phyloP scores from a whole-genome alignment of 495 filamentous ascomycete species.

The Talaromyces nanjingensis region DNA sequence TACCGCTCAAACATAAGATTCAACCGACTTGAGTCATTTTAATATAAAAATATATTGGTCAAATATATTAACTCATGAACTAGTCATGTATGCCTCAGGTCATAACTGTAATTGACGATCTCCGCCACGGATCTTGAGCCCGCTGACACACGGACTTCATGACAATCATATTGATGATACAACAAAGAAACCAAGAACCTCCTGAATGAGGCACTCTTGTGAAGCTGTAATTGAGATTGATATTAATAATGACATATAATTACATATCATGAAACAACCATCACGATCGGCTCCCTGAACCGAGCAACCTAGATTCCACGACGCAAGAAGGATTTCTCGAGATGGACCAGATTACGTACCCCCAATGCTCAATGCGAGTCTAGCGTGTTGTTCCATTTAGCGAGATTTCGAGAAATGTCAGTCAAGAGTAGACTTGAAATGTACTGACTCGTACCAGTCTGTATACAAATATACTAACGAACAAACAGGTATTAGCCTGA shows the following conservation, averaged over 20 bases:
- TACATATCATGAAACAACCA: neutral
- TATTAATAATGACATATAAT: neutral
- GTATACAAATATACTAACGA: neutral
- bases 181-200: neutral
- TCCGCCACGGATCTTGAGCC: neutral
- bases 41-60: neutral
- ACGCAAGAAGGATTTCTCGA: neutral
- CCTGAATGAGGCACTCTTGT: neutral
- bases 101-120: neutral
- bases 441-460: constrained; percentile 1
- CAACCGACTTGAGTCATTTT: neutral
- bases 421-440: neutral
- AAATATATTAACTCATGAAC: neutral
- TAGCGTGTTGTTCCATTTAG: neutral
- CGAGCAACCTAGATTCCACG: neutral
- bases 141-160: neutral
- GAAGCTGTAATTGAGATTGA: neutral
- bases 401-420: neutral
- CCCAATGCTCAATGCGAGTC: neutral
- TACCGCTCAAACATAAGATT: neutral
- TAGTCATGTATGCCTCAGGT: neutral
- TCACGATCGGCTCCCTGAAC: neutral
- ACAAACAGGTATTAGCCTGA: neutral
- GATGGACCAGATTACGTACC: neutral
- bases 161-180: neutral